Evolutionary conservation across 139 green algal species (phyloP).

Genomic region (Micromonas pusilla): DNA sequence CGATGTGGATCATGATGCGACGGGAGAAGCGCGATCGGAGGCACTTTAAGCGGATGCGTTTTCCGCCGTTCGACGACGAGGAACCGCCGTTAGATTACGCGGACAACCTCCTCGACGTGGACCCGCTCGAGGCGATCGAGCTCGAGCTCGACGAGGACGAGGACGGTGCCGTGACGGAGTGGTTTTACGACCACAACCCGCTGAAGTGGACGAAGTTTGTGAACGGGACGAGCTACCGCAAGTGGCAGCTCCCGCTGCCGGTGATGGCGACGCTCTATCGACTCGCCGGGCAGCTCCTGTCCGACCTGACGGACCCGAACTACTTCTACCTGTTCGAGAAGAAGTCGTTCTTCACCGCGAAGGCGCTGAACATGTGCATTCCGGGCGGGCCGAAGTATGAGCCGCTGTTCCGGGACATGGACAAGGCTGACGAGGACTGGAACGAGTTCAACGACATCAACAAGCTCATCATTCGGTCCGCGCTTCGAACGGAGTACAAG

Average conservation of each 20-base stretch:
- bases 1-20: constrained; percentile 99
- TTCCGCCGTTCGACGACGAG: constrained; percentile 99
- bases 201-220: constrained; percentile 63
- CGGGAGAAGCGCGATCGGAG: constrained; percentile 95
- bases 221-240: constrained; percentile 64
- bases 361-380: constrained; percentile 95
- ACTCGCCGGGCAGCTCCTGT: constrained; percentile 89
- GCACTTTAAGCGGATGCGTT: constrained; percentile 99
- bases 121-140: constrained; percentile 94
- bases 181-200: constrained; percentile 94
- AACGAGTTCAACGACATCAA: constrained; percentile 99
- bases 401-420: constrained; percentile 94
- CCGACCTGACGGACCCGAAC: constrained; percentile 92
- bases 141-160: constrained; percentile 97
- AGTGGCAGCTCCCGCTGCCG: constrained; percentile 90
- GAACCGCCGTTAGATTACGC: constrained; percentile 98
- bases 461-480: constrained; percentile 98
- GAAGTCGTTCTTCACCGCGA: constrained; percentile 74
- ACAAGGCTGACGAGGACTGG: constrained; percentile 87
- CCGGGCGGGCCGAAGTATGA: constrained; percentile 98
- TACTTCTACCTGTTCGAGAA: constrained; percentile 99
- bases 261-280: constrained; percentile 91
- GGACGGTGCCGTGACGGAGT: constrained; percentile 70
- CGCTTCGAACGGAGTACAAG: constrained; percentile 83
- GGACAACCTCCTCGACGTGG: constrained; percentile 94